Conservation (phyloP, 768 basidiomycete species). For the Rhodosporidiobolus sp. region DNA sequence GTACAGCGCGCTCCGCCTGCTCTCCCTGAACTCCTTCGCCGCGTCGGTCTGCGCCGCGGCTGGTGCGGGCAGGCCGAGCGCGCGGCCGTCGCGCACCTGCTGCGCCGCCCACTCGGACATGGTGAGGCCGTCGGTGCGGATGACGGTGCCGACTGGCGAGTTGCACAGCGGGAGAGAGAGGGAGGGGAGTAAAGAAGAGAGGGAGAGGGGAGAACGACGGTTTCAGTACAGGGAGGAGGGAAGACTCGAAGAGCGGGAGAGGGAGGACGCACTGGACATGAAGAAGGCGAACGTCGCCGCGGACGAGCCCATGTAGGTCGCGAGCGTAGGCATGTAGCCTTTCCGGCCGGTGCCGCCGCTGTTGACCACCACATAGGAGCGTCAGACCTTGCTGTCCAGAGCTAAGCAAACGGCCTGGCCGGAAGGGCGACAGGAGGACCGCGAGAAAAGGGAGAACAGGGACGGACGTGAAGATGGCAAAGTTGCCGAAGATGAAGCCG, state of each 20-base stretch:
- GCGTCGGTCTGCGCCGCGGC: not conserved
- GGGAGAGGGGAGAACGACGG: not conserved
- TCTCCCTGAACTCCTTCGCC: not conserved
- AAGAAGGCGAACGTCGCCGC: slow-evolving; percentile 97
- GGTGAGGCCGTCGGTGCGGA: slow-evolving; percentile 40
- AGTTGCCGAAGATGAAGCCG: slow-evolving; percentile 94
- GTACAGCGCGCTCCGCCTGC: slow-evolving; percentile 15
- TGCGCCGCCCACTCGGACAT: slow-evolving; percentile 39
- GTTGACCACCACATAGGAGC: not conserved
- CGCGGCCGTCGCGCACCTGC: slow-evolving; percentile 20
- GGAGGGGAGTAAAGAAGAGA: not conserved
- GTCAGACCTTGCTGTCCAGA: slow-evolving; percentile 2
- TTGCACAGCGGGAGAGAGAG: not conserved
- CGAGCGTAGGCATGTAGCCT: slow-evolving; percentile 83
- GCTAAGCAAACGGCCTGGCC: too few species aligned
- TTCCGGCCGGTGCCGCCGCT: slow-evolving; percentile 89
- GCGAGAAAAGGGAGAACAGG: slow-evolving; percentile 6
- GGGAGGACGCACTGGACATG: slow-evolving; percentile 76
- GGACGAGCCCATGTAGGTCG: slow-evolving; percentile 97
- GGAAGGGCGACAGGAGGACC: too few species aligned
- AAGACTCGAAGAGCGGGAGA: slow-evolving; percentile 17
- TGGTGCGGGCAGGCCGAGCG: slow-evolving; percentile 9
- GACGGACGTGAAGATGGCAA: slow-evolving; percentile 79
- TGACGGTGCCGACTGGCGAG: slow-evolving; percentile 36
- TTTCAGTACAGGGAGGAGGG: not conserved